Conservation (phyloP, 2,329 filamentous ascomycete genomes). For the Fusarium odoratissimum region DNA sequence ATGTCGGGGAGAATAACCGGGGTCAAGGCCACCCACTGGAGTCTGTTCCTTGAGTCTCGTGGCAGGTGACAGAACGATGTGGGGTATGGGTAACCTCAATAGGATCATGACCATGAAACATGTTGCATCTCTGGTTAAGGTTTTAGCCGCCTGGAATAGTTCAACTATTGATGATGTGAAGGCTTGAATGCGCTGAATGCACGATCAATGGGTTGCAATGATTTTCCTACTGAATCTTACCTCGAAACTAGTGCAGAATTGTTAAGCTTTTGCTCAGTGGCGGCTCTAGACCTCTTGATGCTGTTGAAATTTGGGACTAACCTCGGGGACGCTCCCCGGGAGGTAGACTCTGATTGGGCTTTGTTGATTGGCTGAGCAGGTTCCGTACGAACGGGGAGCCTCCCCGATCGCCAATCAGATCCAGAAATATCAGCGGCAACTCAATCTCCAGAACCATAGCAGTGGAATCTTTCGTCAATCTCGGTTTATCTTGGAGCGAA, state of each 20-base stretch:
- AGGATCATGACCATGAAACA: neutral
- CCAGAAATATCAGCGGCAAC: neutral
- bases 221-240: neutral
- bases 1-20: neutral
- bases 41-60: neutral
- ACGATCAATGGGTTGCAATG: neutral
- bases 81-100: neutral
- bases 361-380: neutral
- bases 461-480: neutral
- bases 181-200: neutral
- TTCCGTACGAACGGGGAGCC: neutral
- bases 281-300: neutral
- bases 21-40: neutral
- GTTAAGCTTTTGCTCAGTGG: neutral
- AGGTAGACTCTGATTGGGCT: neutral
- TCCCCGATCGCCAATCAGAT: neutral
- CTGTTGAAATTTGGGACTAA: neutral
- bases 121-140: neutral
- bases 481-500: neutral
- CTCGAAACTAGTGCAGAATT: neutral
- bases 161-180: neutral
- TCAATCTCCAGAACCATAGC: neutral
- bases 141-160: accelerated
- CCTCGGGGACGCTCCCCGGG: neutral
- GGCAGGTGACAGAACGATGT: neutral